phyloP scores from a whole-genome alignment of 176 grass and related monocot species.

The Microstegium vimineum region DNA sequence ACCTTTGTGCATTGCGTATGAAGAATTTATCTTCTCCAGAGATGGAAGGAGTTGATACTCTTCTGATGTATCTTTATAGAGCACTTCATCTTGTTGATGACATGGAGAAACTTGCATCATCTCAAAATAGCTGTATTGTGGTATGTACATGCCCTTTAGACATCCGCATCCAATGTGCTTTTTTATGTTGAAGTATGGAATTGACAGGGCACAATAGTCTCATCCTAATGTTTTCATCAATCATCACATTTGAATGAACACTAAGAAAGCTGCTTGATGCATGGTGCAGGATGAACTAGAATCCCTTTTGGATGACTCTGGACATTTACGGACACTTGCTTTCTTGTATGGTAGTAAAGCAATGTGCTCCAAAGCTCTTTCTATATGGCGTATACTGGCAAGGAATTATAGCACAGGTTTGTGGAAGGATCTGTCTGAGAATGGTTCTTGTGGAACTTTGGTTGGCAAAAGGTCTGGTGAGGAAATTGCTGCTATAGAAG shows the following conservation, averaged over 20 bases:
- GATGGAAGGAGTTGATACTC: constrained; percentile 95
- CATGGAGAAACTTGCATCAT: constrained; percentile 97
- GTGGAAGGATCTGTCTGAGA: constrained; percentile 60
- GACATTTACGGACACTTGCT: constrained; percentile 83
- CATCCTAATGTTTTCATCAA: constrained; percentile 31
- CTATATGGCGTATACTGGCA: constrained; percentile 77
- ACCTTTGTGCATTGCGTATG: constrained; percentile 52
- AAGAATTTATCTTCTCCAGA: constrained; percentile 60
- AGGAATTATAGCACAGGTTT: constrained; percentile 77
- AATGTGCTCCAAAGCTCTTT: constrained; percentile 80
- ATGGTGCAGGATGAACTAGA: constrained; percentile 84
- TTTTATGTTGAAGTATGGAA: constrained; percentile 3
- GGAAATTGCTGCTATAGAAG: constrained; percentile 76
- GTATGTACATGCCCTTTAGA: constrained; percentile 44
- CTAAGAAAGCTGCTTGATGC: constrained; percentile 22
- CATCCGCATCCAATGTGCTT: background rate
- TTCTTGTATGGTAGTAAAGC: constrained; percentile 95
- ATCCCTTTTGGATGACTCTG: constrained; percentile 83
- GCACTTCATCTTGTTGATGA: constrained; percentile 90
- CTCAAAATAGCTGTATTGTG: constrained; percentile 83
- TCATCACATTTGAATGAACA: constrained; percentile 21
- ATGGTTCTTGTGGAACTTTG: constrained; percentile 24
- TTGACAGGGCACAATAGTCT: background rate
- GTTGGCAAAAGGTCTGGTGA: constrained; percentile 40
- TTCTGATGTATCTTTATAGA: constrained; percentile 99